A percentile compares a stretch with the other conserved stretches of the same genome.
These are phyloP conservation scores for Fomes fomentarius DNA, from an alignment of 1,284 basidiomycete species.

Conservation along the genomic window DNA sequence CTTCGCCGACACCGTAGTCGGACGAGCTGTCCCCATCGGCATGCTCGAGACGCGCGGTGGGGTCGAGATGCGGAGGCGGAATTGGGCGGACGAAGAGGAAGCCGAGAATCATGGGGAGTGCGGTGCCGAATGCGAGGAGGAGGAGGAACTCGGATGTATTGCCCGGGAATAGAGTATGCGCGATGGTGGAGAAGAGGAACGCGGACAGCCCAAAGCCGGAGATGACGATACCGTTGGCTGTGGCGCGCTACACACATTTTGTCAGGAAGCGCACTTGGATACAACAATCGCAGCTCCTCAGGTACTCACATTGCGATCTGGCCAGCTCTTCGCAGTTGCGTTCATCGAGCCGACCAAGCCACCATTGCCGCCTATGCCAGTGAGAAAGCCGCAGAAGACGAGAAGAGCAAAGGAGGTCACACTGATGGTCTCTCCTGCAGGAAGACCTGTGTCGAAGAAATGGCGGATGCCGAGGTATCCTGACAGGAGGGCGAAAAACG, in stretches of 20 bases:
- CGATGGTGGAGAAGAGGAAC: slow-evolving; percentile 75
- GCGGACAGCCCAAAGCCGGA: slow-evolving; percentile 87
- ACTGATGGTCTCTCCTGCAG: slow-evolving; percentile 29
- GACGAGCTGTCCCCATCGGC: slow-evolving; percentile 14
- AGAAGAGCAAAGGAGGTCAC: slow-evolving; percentile 41
- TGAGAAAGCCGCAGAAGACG: slow-evolving; percentile 55
- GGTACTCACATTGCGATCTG: slow-evolving; percentile 48
- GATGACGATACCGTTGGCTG: slow-evolving; percentile 73
- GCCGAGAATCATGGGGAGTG: slow-evolving; percentile 70
- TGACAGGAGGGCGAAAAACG: slow-evolving; percentile 53
- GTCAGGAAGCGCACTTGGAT: neutral
- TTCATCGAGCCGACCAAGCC: slow-evolving; percentile 61
- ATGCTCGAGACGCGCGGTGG: slow-evolving; percentile 20
- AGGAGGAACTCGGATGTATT: slow-evolving; percentile 72
- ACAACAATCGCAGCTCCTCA: neutral
- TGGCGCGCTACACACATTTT: slow-evolving; percentile 54
- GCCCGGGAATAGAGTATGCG: slow-evolving; percentile 68
- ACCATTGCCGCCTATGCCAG: slow-evolving; percentile 65
- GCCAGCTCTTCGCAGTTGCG: slow-evolving; percentile 68
- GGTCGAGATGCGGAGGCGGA: slow-evolving; percentile 44
- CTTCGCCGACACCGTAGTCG: slow-evolving; percentile 27
- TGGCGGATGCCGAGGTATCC: slow-evolving; percentile 72
- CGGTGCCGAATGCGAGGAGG: slow-evolving; percentile 72
- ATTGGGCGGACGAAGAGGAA: slow-evolving; percentile 64
- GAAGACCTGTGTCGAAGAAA: slow-evolving; percentile 59